phyloP scores from a whole-genome alignment of 306 rosid genomes.

The Canavalia gladiata region DNA sequence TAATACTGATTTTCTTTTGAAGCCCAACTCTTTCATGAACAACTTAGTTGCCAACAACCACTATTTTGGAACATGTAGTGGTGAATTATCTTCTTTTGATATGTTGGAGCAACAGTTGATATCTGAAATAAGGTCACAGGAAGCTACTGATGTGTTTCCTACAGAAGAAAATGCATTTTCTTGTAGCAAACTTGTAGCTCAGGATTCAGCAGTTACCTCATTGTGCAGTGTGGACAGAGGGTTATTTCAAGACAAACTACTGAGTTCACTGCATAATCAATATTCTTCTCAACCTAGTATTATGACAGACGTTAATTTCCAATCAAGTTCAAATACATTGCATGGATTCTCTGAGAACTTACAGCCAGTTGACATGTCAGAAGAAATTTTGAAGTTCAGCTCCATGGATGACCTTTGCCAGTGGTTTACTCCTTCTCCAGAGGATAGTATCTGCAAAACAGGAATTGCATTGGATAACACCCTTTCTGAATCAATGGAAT shows the following conservation, averaged over 20 bases:
- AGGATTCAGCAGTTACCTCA: slow-evolving; percentile 49
- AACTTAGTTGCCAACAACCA: slow-evolving; percentile 29
- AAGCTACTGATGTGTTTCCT: slow-evolving; percentile 43
- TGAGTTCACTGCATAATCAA: slow-evolving; percentile 47
- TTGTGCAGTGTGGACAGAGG: slow-evolving; percentile 30
- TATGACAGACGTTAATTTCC: slow-evolving; percentile 44
- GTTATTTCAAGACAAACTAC: slow-evolving; percentile 48
- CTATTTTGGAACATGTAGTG: slow-evolving; percentile 49
- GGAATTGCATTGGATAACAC: slow-evolving; percentile 51
- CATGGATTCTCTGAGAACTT: slow-evolving; percentile 53
- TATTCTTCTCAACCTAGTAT: slow-evolving; percentile 41
- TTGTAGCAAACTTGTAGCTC: slow-evolving; percentile 41
- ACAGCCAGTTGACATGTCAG: slow-evolving; percentile 50
- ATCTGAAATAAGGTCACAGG: slow-evolving; percentile 51
- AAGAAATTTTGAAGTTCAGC: slow-evolving; percentile 56
- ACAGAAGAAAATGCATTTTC: slow-evolving; percentile 40
- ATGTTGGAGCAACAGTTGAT: slow-evolving; percentile 49
- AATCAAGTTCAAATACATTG: slow-evolving; percentile 35
- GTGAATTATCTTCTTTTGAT: slow-evolving; percentile 61
- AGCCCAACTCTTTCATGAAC: slow-evolving; percentile 42
- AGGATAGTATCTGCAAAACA: slow-evolving; percentile 47
- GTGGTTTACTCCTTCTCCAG: slow-evolving; percentile 66
- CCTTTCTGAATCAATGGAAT: slow-evolving; percentile 54
- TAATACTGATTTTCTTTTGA: slow-evolving; percentile 40
- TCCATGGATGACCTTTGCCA: slow-evolving; percentile 69